Evolutionary conservation across 2,329 filamentous ascomycete genomes (phyloP).

Genomic region (Magnaporthiopsis poae): DNA sequence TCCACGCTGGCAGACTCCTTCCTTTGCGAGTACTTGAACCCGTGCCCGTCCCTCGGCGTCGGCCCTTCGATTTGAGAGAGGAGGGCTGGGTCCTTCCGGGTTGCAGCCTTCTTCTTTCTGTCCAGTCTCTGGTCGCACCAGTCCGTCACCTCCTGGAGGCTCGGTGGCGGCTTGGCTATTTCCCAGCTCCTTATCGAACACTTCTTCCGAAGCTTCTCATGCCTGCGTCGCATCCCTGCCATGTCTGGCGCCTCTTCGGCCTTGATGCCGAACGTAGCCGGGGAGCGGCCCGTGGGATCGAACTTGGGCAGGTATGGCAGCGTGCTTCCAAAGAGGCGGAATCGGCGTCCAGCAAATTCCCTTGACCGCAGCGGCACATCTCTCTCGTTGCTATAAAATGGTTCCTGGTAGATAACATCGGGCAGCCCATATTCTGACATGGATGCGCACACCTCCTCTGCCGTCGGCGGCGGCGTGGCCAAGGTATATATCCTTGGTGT

Average conservation of each 20-base stretch:
- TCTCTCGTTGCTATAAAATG: conserved; percentile 72
- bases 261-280: conserved; percentile 46
- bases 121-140: conserved; percentile 50
- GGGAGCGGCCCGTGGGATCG: conserved; percentile 49
- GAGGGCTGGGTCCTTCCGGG: conserved; percentile 19
- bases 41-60: conserved; percentile 71
- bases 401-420: conserved; percentile 69
- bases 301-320: conserved; percentile 74
- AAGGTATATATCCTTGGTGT: conserved; percentile 1
- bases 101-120: conserved; percentile 14
- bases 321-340: conserved; percentile 64
- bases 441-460: conserved; percentile 40
- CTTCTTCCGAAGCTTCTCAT: conserved; percentile 40
- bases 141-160: conserved; percentile 53
- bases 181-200: conserved; percentile 69
- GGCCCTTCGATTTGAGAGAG: conserved; percentile 82
- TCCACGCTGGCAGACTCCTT: conserved; percentile 64
- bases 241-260: conserved; percentile 37
- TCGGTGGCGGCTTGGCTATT: conserved; percentile 60
- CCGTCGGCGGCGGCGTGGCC: conserved; percentile 22
- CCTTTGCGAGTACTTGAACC: conserved; percentile 78
- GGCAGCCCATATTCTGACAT: conserved; percentile 50
- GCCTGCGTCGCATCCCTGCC: conserved; percentile 36
- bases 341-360: conserved; percentile 83
- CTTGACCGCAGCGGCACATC: conserved; percentile 69